Conservation (phyloP, 2,329 filamentous ascomycete species). For the Xylaria sp. region DNA sequence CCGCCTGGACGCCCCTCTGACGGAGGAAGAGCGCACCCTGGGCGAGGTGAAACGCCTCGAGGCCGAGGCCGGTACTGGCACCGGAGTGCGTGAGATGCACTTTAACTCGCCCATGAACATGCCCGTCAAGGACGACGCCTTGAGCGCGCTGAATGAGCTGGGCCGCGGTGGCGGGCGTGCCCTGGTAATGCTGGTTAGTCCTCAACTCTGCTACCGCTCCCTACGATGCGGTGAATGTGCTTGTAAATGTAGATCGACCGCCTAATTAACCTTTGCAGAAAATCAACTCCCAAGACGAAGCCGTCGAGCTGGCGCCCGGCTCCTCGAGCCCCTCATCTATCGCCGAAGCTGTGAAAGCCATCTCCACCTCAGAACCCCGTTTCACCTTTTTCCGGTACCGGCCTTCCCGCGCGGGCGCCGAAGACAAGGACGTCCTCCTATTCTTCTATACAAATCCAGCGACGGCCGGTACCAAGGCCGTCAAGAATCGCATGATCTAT, state of each 20-base stretch:
- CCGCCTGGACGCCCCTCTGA: conserved; percentile 74
- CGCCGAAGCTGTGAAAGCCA: conserved; percentile 65
- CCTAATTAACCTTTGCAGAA: conserved; percentile 58
- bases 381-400: conserved; percentile 81
- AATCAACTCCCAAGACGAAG: conserved; percentile 77
- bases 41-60: conserved; percentile 80
- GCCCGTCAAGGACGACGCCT: conserved; percentile 70
- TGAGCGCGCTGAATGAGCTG: conserved; percentile 70
- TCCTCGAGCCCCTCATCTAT: conserved; percentile 65
- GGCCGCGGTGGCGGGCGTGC: conserved; percentile 60
- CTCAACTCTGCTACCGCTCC: background rate
- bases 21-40: conserved; percentile 78
- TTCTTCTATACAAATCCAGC: conserved; percentile 87
- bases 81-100: conserved; percentile 67
- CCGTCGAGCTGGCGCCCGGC: conserved; percentile 70
- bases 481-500: conserved; percentile 89
- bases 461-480: conserved; percentile 67
- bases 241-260: background rate
- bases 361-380: conserved; percentile 75
- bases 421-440: conserved; percentile 68
- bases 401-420: conserved; percentile 63
- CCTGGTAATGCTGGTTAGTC: conserved; percentile 73
- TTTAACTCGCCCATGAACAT: conserved; percentile 67
- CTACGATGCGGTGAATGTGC: background rate
- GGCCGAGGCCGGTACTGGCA: conserved; percentile 77